Evolutionary conservation across 495 filamentous ascomycete genomes (phyloP), one percentile per base, ranked within the genome.

Genomic region (Neurospora discreta): DNA sequence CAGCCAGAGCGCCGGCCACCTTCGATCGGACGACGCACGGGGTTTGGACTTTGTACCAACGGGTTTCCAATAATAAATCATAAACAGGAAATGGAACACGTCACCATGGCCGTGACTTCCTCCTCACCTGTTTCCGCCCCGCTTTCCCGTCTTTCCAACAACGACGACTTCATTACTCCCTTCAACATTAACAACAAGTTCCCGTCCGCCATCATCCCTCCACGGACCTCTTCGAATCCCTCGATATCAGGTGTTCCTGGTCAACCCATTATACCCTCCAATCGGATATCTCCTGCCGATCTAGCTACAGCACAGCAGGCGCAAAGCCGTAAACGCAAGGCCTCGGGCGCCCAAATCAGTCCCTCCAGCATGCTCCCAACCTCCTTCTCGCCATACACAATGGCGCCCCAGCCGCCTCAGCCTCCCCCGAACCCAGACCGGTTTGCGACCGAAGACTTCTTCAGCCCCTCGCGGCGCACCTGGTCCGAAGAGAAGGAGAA

Each of bases 401-500:
- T 81, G 78, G 73, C 82, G 74, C 52, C 52, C 13, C 72, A 76
- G 65, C 41, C 79, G 23, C 72, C 81, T 9, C 76, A 73, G 8
- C 72, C 79, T 44, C 80, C 80, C 6, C 81, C 80, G 23, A 82
- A 85, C 73, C 83, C 83, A 23, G 73, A 74, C 71, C 83, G 84
- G 70, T 86, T 80, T 70, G 84, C 81, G 69, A 81, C 79, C 68
- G 83, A 84, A 68, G 83, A 86, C 71, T 78, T 85, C 68, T 81
- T 81, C 74, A 81, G 77, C 68, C 72, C 74, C 20, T 70, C 77
- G 8, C 76, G 77, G 40, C 78, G 81, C 44, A 84, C 84, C 44
- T 95, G 92, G 92, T 87, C 89, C 0, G 77, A 81, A 1, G 84
- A 91, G 65, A 94, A 94, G 78, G 92, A 95, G 73, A 84, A 87